phyloP scores from a whole-genome alignment of 345 rosid species.

The Cochlearia excelsa region DNA sequence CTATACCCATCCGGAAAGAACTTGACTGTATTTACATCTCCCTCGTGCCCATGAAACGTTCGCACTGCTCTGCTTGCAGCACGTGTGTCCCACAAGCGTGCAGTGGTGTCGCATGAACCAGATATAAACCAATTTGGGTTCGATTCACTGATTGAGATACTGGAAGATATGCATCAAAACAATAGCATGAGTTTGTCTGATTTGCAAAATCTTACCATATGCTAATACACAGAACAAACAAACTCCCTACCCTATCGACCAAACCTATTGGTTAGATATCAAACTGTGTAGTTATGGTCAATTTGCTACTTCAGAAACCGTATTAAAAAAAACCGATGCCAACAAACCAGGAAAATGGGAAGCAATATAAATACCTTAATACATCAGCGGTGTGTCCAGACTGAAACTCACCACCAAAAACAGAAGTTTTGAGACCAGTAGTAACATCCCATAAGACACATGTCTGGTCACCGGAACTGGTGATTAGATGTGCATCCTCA shows the following conservation, averaged over 20 bases:
- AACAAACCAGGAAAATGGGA: neutral
- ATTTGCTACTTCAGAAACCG: constrained; percentile 1
- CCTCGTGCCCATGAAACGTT: constrained; percentile 89
- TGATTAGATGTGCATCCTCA: constrained; percentile 79
- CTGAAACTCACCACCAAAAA: constrained; percentile 96
- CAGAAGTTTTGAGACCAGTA: constrained; percentile 90
- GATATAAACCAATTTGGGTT: constrained; percentile 80
- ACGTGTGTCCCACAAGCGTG: constrained; percentile 93
- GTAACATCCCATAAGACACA: constrained; percentile 94
- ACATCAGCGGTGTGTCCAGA: constrained; percentile 97
- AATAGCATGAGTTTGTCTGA: constrained; percentile 9
- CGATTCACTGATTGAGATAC: constrained; percentile 72
- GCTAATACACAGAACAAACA: neutral
- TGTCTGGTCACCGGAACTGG: constrained; percentile 89
- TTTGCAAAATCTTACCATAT: too few relatives aligned
- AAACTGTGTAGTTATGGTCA: neutral
- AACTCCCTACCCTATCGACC: constrained; percentile 1
- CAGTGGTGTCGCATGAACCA: constrained; percentile 92
- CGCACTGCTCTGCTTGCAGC: constrained; percentile 94
- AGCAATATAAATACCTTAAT: constrained; percentile 51
- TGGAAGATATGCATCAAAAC: constrained; percentile 36
- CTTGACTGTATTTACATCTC: constrained; percentile 84
- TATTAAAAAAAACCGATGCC: neutral
- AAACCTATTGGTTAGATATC: constrained; percentile 1
- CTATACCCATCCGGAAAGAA: constrained; percentile 95